Conservation (phyloP, 2,329 filamentous ascomycete genomes). For the Rosellinia necatrix region DNA sequence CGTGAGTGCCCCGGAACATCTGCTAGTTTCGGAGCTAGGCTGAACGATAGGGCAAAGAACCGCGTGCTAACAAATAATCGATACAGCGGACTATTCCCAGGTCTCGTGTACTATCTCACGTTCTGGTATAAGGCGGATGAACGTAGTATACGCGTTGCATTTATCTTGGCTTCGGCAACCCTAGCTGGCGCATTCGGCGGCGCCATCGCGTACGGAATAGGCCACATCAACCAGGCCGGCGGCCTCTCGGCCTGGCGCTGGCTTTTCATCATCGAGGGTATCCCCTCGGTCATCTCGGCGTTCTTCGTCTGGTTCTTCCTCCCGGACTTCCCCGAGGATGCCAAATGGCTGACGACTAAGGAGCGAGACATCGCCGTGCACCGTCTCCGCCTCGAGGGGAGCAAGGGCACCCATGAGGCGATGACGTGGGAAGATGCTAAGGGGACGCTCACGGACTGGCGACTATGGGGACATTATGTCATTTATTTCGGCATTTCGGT, state of each 20-base stretch:
- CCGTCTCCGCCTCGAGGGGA: constrained; percentile 51
- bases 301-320: constrained; percentile 63
- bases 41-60: too few relatives aligned
- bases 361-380: constrained; percentile 61
- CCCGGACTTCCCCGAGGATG: constrained; percentile 69
- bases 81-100: constrained; percentile 65
- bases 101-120: constrained; percentile 69
- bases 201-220: constrained; percentile 72
- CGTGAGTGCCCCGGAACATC: constrained; percentile 36
- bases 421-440: constrained; percentile 72
- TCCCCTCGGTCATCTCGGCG: constrained; percentile 56
- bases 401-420: constrained; percentile 62
- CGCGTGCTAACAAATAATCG: constrained; percentile 54
- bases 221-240: constrained; percentile 67
- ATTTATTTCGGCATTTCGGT: constrained; percentile 49
- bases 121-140: constrained; percentile 76
- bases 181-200: constrained; percentile 75
- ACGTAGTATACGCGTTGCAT: constrained; percentile 70
- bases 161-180: constrained; percentile 71
- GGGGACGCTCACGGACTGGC: constrained; percentile 67
- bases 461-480: constrained; percentile 69
- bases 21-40: neutral
- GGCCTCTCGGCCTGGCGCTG: constrained; percentile 73
- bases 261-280: constrained; percentile 58
- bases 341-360: constrained; percentile 58